Evolutionary conservation across 768 basidiomycete genomes (phyloP).

Genomic region (Suillus americanus): DNA sequence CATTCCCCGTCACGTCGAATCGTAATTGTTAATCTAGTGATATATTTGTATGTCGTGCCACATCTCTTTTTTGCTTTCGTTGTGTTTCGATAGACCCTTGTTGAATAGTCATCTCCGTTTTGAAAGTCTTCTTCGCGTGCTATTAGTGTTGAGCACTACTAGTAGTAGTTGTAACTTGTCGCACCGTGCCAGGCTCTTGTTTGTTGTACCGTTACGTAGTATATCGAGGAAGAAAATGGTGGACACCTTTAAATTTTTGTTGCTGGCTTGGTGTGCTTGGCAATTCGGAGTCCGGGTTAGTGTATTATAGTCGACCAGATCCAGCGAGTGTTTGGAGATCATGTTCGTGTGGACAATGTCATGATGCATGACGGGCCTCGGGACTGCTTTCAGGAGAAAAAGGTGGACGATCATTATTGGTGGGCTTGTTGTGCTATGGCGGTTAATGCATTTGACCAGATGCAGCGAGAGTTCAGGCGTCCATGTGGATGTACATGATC

Average conservation of each 20-base stretch:
- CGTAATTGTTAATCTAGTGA: constrained; percentile 30
- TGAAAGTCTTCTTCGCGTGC: background rate
- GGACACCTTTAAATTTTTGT: background rate
- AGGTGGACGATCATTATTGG: background rate
- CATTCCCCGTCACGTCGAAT: constrained; percentile 1
- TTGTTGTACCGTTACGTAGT: constrained; percentile 10
- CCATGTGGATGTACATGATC: background rate
- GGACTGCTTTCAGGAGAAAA: background rate
- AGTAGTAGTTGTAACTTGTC: constrained; percentile 3
- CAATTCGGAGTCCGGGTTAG: background rate
- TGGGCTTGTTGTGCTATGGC: background rate
- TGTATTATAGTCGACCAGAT: background rate
- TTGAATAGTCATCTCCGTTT: constrained; percentile 6
- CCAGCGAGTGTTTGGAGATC: background rate
- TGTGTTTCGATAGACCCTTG: constrained; percentile 9
- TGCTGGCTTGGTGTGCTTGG: background rate
- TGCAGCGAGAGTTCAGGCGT: background rate
- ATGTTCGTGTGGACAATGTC: background rate
- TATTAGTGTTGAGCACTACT: constrained; percentile 1
- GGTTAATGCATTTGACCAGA: background rate
- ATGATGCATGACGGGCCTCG: background rate
- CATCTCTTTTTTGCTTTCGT: constrained; percentile 7
- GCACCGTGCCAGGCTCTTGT: constrained; percentile 9
- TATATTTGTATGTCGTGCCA: constrained; percentile 26
- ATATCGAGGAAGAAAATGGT: background rate